Conservation (phyloP, 1,284 basidiomycete genomes). For the Laetiporus sulphureus region DNA sequence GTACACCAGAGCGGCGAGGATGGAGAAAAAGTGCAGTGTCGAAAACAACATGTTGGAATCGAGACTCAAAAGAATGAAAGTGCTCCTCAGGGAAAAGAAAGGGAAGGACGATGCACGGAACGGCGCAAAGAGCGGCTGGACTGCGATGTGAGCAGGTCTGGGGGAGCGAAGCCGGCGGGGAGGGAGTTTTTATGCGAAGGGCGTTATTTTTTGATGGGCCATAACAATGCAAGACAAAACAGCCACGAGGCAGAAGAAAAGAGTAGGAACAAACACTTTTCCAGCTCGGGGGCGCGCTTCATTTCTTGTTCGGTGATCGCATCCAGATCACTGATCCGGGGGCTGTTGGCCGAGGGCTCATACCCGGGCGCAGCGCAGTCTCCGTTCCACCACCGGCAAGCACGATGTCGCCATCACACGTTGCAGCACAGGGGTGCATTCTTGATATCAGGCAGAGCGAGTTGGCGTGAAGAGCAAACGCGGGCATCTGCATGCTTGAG, state of each 20-base stretch:
- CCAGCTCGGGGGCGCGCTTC: neutral
- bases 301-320: too few species aligned
- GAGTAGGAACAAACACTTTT: neutral
- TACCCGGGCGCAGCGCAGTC: too few species aligned
- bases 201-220: neutral
- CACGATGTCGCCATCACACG: too few species aligned
- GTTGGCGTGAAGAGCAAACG: too few species aligned
- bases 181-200: conserved; percentile 1
- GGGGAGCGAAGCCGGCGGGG: conserved; percentile 2
- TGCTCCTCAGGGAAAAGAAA: neutral
- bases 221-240: neutral
- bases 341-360: too few species aligned
- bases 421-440: too few species aligned
- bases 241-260: neutral
- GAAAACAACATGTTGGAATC: conserved; percentile 3
- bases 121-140: conserved; percentile 7
- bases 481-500: too few species aligned
- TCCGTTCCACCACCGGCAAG: too few species aligned
- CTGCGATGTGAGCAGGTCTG: conserved; percentile 9
- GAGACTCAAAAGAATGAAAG: conserved; percentile 5
- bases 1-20: conserved; percentile 5
- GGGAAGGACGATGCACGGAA: neutral
- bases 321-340: too few species aligned
- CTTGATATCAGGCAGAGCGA: too few species aligned
- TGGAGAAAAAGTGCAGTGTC: conserved; percentile 5